Percentiles rank a stretch among this genome's conserved stretches.
phyloP scores from a whole-genome alignment of 441 rosid genomes.

The Croton setiger region DNA sequence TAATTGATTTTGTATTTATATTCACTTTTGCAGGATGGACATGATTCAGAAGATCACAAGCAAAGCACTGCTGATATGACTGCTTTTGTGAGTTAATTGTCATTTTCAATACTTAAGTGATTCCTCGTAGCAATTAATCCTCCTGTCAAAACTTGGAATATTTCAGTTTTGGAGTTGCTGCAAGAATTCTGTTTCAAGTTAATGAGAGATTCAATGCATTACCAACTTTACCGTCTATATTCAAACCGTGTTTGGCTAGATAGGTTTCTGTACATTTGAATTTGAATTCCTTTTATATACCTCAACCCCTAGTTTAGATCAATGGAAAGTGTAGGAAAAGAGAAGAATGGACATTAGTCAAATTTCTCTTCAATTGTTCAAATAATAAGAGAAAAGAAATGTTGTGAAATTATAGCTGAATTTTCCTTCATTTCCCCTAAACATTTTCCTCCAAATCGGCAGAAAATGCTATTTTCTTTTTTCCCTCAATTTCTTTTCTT shows the following conservation, averaged over 20 bases:
- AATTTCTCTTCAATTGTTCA: too few relatives aligned
- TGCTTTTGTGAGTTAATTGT: slow-evolving; percentile 49
- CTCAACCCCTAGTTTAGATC: too few relatives aligned
- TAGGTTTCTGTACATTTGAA: neutral
- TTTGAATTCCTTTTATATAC: too few relatives aligned
- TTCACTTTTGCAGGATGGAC: slow-evolving; percentile 45
- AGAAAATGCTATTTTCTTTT: too few relatives aligned
- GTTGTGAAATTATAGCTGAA: too few relatives aligned
- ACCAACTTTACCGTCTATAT: neutral
- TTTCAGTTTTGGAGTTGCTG: neutral
- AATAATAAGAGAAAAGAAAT: too few relatives aligned
- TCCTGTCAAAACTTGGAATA: neutral
- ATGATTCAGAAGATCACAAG: slow-evolving; percentile 56
- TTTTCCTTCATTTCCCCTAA: too few relatives aligned
- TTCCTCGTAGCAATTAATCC: neutral
- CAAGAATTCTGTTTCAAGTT: neutral
- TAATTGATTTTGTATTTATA: neutral
- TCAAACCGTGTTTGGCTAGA: neutral
- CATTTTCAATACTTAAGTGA: slow-evolving; percentile 6
- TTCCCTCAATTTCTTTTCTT: too few relatives aligned
- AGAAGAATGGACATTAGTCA: too few relatives aligned
- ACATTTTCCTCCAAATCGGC: too few relatives aligned
- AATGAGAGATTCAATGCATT: neutral
- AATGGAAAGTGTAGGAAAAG: too few relatives aligned
- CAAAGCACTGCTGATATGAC: slow-evolving; percentile 71